Base-by-base conservation (phyloP, 1,284 basidiomycete genomes). In the Moniliophthora roreri region DNA sequence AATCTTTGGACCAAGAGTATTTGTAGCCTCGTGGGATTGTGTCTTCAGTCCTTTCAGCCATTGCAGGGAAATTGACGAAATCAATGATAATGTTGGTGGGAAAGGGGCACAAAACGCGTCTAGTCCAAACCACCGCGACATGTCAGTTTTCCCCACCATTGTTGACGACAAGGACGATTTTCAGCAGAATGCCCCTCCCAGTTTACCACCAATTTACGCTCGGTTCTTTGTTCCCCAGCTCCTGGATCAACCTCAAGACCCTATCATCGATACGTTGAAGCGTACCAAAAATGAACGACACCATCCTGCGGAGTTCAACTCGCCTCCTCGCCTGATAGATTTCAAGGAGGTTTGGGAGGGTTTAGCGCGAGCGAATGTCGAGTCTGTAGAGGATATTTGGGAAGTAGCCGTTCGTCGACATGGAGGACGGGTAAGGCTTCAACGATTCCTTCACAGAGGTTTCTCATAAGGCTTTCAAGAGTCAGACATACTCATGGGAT, bases 181-280 rank as follows among this genome's bases (percentile, higher is more conserved):
- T 26, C 7, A 38, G 15, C 18, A 37, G 24, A 7, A 26, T 21
- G 18, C 16, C 10, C 26, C 24, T 32, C 34, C 21, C 23, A 20
- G 70, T n/a, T 63, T 82, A 20, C 66, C 73, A 4, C 64, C 68
- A 10, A 62, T 80, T 35, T 55, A 65, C 16, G 71, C 79, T 1
- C 66, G 57, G 15, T 89, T 89, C 64, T 81, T 77, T 56, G 70
- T 90, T 24, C 83, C 85, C 6, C 66, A 58, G 13, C 68, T 91
- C 37, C 68, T 75, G 16, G 80, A 90, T 54, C 81, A 79, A 58
- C 88, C 89, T 2, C 89, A 91, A 62, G 84, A 91, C 65, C 89
- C 88, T 1, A 89, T 91, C 55, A 72, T 91, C 64, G 80, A 84
- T 40, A 69, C 75, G 16, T 59, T 87, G 26, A 74, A 74, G 32